Evolutionary conservation across 371 early-diverging fungal genomes (phyloP).

Genomic region (Apophysomyces ossiformis): DNA sequence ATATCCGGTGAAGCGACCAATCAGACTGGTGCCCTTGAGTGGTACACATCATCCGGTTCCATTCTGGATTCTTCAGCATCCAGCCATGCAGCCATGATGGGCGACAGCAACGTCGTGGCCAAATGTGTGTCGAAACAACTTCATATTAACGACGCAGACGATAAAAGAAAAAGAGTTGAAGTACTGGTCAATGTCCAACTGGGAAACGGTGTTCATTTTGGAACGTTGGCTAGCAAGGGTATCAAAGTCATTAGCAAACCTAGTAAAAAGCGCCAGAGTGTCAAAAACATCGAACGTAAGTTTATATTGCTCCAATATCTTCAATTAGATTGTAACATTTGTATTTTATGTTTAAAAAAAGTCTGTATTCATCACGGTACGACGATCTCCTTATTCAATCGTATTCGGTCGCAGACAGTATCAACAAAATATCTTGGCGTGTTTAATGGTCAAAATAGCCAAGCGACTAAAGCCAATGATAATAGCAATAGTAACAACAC

Average conservation of each 20-base stretch:
- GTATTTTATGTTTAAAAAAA: slow-evolving; percentile 27
- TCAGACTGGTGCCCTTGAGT: slow-evolving; percentile 37
- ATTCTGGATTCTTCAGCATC: slow-evolving; percentile 25
- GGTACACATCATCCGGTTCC: slow-evolving; percentile 31
- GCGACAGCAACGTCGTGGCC: slow-evolving; percentile 55
- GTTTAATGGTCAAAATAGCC: slow-evolving; percentile 29
- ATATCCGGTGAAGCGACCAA: slow-evolving; percentile 39
- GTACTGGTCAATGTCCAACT: slow-evolving; percentile 73
- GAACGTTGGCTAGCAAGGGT: slow-evolving; percentile 73
- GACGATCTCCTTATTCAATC: slow-evolving; percentile 82
- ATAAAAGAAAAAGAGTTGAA: slow-evolving; percentile 78
- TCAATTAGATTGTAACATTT: slow-evolving; percentile 2
- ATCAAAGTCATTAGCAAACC: slow-evolving; percentile 91
- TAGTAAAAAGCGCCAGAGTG: slow-evolving; percentile 84
- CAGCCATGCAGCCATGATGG: slow-evolving; percentile 20
- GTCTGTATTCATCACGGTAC: slow-evolving; percentile 87
- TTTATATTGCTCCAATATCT: slow-evolving; percentile 14
- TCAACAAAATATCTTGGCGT: slow-evolving; percentile 87
- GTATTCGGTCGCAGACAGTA: slow-evolving; percentile 86
- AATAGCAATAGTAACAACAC: slow-evolving; percentile 48
- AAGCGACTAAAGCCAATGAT: slow-evolving; percentile 12
- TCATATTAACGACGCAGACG: slow-evolving; percentile 84
- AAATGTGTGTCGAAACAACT: slow-evolving; percentile 84
- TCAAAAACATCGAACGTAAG: slow-evolving; percentile 81
- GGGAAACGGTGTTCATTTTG: slow-evolving; percentile 63